These are phyloP conservation scores for Tolypocladium amazonense DNA, from an alignment of 2,329 filamentous ascomycete genomes.

Conservation along the genomic window DNA sequence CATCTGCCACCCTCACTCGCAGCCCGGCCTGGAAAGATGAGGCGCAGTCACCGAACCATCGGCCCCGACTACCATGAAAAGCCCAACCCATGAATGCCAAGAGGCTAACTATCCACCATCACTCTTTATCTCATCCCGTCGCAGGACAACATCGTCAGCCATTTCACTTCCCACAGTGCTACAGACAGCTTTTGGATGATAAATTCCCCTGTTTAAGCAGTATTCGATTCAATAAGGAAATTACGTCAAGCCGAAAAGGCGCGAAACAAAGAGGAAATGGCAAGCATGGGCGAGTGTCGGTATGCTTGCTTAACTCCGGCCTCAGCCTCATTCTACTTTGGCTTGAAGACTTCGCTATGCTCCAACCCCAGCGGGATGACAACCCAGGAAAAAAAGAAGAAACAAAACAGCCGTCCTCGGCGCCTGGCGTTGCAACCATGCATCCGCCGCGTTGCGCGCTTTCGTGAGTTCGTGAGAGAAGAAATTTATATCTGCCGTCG, in stretches of 20 bases:
- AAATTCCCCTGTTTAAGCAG: background rate
- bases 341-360: constrained; percentile 4
- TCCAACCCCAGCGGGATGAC: constrained; percentile 1
- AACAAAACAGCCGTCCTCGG: background rate
- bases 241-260: background rate
- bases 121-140: background rate
- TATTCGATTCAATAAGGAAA: background rate
- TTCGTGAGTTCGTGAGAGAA: constrained; percentile 25
- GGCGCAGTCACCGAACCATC: background rate
- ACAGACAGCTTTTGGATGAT: background rate
- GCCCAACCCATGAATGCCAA: background rate
- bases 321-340: constrained; percentile 1
- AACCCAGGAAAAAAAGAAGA: background rate
- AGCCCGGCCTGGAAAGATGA: background rate
- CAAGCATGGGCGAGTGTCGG: constrained; percentile 2
- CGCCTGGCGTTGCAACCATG: background rate
- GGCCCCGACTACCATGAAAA: background rate
- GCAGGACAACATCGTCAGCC: background rate
- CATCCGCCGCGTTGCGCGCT: constrained; percentile 2
- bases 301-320: constrained; percentile 2
- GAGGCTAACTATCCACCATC: background rate
- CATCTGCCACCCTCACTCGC: background rate
- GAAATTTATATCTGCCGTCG: constrained; percentile 19
- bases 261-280: background rate
- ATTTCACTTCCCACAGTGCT: background rate